A percentile compares a stretch with the other conserved stretches of the same genome.
Conservation (phyloP, 192 early-diverging fungal species). For the Neocallimastix lanati region DNA sequence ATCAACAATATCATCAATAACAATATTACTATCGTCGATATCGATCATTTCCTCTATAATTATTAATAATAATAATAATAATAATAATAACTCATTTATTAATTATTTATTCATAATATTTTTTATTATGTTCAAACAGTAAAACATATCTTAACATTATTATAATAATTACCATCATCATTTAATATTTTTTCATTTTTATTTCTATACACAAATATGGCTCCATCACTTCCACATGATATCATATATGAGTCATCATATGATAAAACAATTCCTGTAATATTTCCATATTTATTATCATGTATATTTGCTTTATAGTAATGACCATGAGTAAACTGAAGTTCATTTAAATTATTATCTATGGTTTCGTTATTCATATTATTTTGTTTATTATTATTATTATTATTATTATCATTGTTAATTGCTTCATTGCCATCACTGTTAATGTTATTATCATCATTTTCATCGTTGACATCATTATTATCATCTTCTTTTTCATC, state of each 20-base stretch:
- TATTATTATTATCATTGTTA: neutral
- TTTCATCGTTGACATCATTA: neutral
- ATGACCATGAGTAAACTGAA: slow-evolving; percentile 12
- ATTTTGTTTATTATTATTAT: neutral
- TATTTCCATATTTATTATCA: slow-evolving; percentile 15
- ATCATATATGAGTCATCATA: slow-evolving; percentile 34
- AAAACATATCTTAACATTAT: slow-evolving; percentile 2
- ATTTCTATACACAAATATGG: slow-evolving; percentile 20
- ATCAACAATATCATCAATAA: slow-evolving; percentile 25
- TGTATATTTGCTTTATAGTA: slow-evolving; percentile 34
- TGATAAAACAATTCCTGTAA: slow-evolving; percentile 13
- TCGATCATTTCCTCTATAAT: neutral
- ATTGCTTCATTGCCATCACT: neutral
- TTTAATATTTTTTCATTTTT: neutral
- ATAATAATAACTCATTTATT: too few relatives aligned
- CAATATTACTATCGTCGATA: neutral
- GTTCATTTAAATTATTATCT: neutral
- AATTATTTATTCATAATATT: too few relatives aligned
- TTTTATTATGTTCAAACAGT: too few relatives aligned
- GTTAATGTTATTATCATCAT: neutral
- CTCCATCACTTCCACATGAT: slow-evolving; percentile 26
- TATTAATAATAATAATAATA: too few relatives aligned
- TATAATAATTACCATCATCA: neutral
- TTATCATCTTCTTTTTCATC: neutral
- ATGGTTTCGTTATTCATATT: neutral